Evolutionary conservation across 106 monocot genomes (phyloP).

Genomic region (Triglochin maritima): DNA sequence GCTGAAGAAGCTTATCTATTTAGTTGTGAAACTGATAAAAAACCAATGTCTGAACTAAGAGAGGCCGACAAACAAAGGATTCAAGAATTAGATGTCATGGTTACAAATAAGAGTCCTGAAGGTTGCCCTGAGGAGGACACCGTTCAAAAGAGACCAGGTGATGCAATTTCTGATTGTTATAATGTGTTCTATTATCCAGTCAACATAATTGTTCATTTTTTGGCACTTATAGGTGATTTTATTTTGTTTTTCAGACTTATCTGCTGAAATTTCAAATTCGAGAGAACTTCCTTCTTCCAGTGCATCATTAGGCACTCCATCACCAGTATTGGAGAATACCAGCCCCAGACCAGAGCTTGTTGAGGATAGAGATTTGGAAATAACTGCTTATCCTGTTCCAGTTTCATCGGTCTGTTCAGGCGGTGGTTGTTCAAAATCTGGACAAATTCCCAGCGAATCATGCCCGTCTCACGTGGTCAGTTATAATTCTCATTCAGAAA

Average conservation of each 20-base stretch:
- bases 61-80: background rate
- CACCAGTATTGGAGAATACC: slow-evolving; percentile 5
- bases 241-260: background rate
- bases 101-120: slow-evolving; percentile 4
- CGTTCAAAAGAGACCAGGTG: slow-evolving; percentile 11
- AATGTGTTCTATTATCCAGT: background rate
- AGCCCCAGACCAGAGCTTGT: background rate
- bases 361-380: background rate
- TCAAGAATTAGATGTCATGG: background rate
- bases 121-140: slow-evolving; percentile 2
- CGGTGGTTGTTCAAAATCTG: background rate
- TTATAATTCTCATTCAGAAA: background rate
- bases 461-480: background rate
- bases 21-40: slow-evolving; percentile 2
- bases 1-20: background rate
- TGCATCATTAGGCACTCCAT: slow-evolving; percentile 4
- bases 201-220: background rate
- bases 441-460: background rate
- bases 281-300: background rate
- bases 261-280: background rate
- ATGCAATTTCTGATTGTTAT: background rate
- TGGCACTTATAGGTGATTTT: background rate
- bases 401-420: background rate
- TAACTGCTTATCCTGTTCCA: slow-evolving; percentile 14
- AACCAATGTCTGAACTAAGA: slow-evolving; percentile 1